Evolutionary conservation across 306 rosid species (phyloP), one percentile per base, ranked within the genome.

Genomic region (Quercus cerris): DNA sequence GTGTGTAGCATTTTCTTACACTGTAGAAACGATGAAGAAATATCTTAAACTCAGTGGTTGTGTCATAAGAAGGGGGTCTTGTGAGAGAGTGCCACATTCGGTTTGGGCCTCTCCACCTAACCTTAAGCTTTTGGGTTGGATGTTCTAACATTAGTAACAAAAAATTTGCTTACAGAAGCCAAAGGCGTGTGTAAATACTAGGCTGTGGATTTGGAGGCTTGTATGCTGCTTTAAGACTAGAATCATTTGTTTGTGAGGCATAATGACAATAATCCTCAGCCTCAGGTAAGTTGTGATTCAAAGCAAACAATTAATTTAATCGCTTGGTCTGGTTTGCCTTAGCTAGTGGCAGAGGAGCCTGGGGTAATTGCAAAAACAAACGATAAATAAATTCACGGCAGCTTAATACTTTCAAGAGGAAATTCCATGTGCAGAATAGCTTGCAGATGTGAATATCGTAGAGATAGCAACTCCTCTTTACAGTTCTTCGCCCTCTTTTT

Each of bases 171-270:
- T 81, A 70, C 94, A 93, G 97, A 93, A 64, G 73, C 97, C 97
- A 31, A 87, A 94, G 85, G 88, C 93, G 33, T 94, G 97, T 75
- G 91, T 38, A 38, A 8, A 38, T 93, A 82, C 85, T 93, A 70
- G 97, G 99, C 44, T 97, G 99, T 57, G 99, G 99, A 72, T 94
- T 94, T 77, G 99, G 99, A 75, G 99, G 97, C 77, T 87, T 94
- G 63, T 94, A 93, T 78, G 91, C 99, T 74, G 99, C 97, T 69
- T 78, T 91, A 77, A 87, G 99, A 83, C 90, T 94, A 70, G 99
- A 94, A 78, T 94, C 99, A 38, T 92, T 94, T 23, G 89, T 80
- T 94, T 23, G 89, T 78, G 33, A 93, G 97, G 99, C 82, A 95
- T 20, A 90, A 91, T 6, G 88, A 89, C 74, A 94, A 87, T 35